Conservation (phyloP, 192 early-diverging fungal genomes). For the Coemansia sp. region DNA sequence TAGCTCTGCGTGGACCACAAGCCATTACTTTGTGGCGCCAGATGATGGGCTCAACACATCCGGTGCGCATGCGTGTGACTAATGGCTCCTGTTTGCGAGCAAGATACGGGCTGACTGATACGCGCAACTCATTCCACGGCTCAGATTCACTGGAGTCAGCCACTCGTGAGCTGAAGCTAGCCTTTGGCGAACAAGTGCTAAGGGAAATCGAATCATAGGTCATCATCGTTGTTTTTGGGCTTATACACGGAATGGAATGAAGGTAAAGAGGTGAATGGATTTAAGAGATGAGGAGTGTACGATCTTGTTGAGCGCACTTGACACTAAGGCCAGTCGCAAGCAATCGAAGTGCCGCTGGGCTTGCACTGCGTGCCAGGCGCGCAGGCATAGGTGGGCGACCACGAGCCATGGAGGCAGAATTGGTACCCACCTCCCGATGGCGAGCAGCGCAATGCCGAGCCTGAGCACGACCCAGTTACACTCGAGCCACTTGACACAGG, state of each 20-base stretch:
- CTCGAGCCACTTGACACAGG: background rate
- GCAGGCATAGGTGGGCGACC: constrained; percentile 9
- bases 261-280: background rate
- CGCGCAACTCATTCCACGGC: constrained; percentile 77
- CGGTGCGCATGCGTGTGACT: constrained; percentile 65
- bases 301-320: background rate
- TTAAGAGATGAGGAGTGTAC: background rate
- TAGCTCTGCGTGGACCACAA: constrained; percentile 61
- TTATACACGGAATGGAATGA: constrained; percentile 5
- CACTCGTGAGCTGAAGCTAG: constrained; percentile 60
- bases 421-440: constrained; percentile 13
- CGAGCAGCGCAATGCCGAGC: constrained; percentile 12
- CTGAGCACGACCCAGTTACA: background rate
- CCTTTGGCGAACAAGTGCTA: constrained; percentile 51
- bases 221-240: background rate
- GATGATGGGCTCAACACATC: constrained; percentile 69
- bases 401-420: constrained; percentile 18
- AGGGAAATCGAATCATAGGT: background rate
- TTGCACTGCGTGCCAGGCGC: constrained; percentile 21
- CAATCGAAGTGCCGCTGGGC: constrained; percentile 3
- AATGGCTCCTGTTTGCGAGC: constrained; percentile 61
- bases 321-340: constrained; percentile 23
- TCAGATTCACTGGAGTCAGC: constrained; percentile 68
- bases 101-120: constrained; percentile 72
- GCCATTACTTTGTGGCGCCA: constrained; percentile 66